Conservation (phyloP, 495 filamentous ascomycete species). For the Lasiosphaeria ovina region DNA sequence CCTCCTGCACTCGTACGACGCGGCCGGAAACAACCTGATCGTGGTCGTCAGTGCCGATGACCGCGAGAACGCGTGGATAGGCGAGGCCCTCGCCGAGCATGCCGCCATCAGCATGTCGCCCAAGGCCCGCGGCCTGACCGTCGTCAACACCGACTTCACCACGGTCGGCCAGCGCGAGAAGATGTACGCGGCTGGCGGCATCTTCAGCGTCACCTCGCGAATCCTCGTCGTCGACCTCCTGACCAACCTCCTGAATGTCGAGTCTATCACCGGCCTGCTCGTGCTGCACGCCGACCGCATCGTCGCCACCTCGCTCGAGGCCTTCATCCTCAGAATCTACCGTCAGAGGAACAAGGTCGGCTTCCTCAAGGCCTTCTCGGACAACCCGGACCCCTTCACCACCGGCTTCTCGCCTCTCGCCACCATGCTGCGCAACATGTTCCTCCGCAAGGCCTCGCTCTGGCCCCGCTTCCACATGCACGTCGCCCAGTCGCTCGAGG, state of each 20-base stretch:
- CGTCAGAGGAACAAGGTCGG: conserved; percentile 89
- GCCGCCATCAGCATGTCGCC: conserved; percentile 74
- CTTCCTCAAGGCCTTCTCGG: conserved; percentile 95
- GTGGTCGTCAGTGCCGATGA: conserved; percentile 89
- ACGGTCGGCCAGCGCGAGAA: conserved; percentile 83
- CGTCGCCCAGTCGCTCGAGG: conserved; percentile 84
- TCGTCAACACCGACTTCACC: conserved; percentile 93
- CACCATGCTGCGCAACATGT: conserved; percentile 90
- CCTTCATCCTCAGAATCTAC: conserved; percentile 92
- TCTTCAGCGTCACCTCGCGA: conserved; percentile 94
- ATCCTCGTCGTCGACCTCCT: conserved; percentile 92
- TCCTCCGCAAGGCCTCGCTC: conserved; percentile 80
- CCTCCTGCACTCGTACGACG: conserved; percentile 93
- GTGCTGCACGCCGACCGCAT: conserved; percentile 87
- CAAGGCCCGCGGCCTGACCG: conserved; percentile 76
- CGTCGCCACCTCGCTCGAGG: conserved; percentile 84
- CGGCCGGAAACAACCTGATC: conserved; percentile 88
- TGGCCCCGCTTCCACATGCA: conserved; percentile 96
- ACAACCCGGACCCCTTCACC: conserved; percentile 89
- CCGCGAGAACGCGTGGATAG: conserved; percentile 90
- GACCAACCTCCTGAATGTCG: conserved; percentile 76
- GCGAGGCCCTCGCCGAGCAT: conserved; percentile 90
- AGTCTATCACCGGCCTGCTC: conserved; percentile 83
- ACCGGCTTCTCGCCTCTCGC: conserved; percentile 84
- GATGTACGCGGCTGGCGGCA: conserved; percentile 83